phyloP scores from a whole-genome alignment of 345 rosid genomes.

The Kandelia obovata region DNA sequence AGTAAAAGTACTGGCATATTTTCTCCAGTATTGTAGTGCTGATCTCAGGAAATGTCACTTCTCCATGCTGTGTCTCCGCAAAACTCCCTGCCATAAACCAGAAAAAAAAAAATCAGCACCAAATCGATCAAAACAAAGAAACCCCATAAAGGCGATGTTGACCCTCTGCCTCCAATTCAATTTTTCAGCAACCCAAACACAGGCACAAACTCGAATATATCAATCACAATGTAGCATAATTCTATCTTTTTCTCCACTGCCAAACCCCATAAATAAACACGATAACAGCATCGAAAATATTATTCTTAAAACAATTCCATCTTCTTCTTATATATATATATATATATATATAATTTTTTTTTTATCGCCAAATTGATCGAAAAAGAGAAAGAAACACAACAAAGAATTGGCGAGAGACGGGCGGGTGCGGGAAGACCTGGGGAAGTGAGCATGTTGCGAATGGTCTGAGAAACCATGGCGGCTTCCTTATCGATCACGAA shows the following conservation, averaged over 20 bases:
- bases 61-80: constrained; percentile 67
- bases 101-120: neutral
- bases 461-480: constrained; percentile 89
- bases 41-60: constrained; percentile 81
- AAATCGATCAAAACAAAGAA: too few species aligned
- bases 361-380: neutral
- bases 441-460: constrained; percentile 87
- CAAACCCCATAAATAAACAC: too few species aligned
- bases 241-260: too few species aligned
- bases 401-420: neutral
- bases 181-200: too few species aligned
- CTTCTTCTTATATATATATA: neutral
- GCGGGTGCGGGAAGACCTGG: constrained; percentile 42
- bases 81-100: constrained; percentile 48
- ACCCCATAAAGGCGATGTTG: too few species aligned
- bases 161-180: too few species aligned
- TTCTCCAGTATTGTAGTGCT: constrained; percentile 78
- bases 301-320: constrained; percentile 24
- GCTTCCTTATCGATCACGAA: constrained; percentile 75
- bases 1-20: constrained; percentile 84
- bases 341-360: too few species aligned
- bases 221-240: too few species aligned
- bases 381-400: neutral
- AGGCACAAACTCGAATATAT: too few species aligned
- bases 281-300: too few species aligned